phyloP scores from a whole-genome alignment of 164 flowering plant genomes.

The Berberis thunbergii region DNA sequence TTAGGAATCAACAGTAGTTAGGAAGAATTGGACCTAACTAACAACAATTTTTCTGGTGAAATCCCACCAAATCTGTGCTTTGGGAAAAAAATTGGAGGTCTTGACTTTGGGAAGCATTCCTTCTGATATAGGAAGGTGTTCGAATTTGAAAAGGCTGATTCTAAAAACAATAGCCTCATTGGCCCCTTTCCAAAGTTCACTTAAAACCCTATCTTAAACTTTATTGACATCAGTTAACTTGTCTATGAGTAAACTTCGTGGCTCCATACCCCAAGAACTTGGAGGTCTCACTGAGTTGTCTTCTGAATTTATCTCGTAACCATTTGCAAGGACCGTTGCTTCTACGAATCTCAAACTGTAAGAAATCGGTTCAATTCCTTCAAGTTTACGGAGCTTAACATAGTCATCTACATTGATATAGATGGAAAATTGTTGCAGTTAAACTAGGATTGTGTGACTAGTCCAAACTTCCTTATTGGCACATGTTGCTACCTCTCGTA shows the following conservation, averaged over 20 bases:
- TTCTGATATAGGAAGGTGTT: conserved; percentile 48
- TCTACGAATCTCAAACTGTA: conserved; percentile 31
- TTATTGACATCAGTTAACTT: conserved; percentile 27
- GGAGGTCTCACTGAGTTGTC: conserved; percentile 36
- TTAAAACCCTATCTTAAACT: background rate
- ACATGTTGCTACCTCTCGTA: too few species aligned
- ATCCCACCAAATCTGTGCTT: conserved; percentile 67
- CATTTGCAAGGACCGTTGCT: conserved; percentile 45
- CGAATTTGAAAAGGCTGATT: conserved; percentile 42
- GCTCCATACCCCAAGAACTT: conserved; percentile 42
- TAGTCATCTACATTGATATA: conserved; percentile 34
- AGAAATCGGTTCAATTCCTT: conserved; percentile 44
- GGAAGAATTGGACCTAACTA: conserved; percentile 39
- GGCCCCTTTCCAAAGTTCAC: conserved; percentile 42
- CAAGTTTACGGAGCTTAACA: conserved; percentile 30
- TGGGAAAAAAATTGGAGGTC: conserved; percentile 29
- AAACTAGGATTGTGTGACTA: too few species aligned
- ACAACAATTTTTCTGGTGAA: conserved; percentile 54
- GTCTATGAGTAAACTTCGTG: conserved; percentile 47
- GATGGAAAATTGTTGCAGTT: conserved; percentile 38
- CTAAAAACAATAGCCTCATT: conserved; percentile 46
- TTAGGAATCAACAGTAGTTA: conserved; percentile 60
- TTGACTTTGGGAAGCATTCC: conserved; percentile 56
- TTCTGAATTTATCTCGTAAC: conserved; percentile 45
- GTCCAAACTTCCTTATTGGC: too few species aligned